Base-by-base conservation (phyloP, 2,329 filamentous ascomycete species). In the Ceratocystis destructans region DNA sequence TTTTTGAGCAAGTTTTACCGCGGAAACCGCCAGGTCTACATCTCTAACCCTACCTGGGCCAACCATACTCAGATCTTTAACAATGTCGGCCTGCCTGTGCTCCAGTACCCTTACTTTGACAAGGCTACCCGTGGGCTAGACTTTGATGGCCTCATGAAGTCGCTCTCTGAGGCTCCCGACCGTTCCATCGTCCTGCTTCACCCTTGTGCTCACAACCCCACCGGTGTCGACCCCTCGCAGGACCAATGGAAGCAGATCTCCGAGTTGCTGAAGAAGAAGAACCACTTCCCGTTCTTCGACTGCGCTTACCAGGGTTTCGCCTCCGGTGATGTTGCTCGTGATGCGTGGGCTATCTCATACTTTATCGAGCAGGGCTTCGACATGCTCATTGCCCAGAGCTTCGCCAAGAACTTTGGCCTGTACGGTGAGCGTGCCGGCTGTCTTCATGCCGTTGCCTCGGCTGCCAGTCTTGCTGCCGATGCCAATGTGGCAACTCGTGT, bases 11-110 rank as follows among this genome's bases (percentile, higher is more conserved):
- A 87, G 76, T 99, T 97, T 84, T 96, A 90, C 82, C 80, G 81
- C 73, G 82, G 83, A 74, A 84, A 82, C 78, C 87, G 84, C 71
- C 84, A 86, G 68, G 84, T 95, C 77, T 96, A 96, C 82, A 82
- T 97, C 76, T 96, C 91, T 73, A 89, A 88, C 76, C 94, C 94
- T 64, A 99, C 94, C 69, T 99, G 94, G 94, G 91, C 89, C 71
- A 99, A 99, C 80, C 94, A 99, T 85, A 87, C 95, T 79, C 94
- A 97, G 77, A 96, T 99, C 81, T 96, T 99, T 80, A 84, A 81
- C 77, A 97, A 97, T 74, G 91, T 96, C 73, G 82, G 83, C 71
- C 80, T 97, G 37, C 79, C 84, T 44, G 84, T 90, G 72, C 87
- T 87, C 71, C 84, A 84, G 70, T 99, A 99, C 79, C 94, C 93